Evolutionary conservation across 148 eudicot species (phyloP).

Genomic region (Chenopodium album): DNA sequence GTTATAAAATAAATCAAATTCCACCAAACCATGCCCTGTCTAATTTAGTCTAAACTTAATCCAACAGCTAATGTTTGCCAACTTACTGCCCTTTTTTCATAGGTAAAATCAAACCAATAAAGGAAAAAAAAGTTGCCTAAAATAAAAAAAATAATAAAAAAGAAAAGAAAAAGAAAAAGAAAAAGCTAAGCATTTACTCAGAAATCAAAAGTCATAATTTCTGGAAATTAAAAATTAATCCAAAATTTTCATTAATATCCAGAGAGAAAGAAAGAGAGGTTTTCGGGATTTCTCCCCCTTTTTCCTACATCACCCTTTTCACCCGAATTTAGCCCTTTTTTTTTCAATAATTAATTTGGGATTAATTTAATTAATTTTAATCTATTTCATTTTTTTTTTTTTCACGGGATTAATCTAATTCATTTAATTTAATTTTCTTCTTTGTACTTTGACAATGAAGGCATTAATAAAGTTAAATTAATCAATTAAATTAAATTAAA

Average conservation of each 20-base stretch:
- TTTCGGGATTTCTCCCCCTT: constrained; percentile 18
- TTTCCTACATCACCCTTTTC: background rate
- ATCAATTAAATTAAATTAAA: background rate
- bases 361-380: background rate
- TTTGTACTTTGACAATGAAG: background rate
- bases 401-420: background rate
- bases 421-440: background rate
- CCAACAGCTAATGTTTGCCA: background rate
- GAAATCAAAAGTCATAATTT: background rate
- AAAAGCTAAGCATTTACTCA: background rate
- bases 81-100: background rate
- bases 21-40: background rate
- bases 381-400: background rate
- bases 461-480: background rate
- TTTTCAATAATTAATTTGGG: background rate
- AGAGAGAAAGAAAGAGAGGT: constrained; percentile 21
- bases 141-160: background rate
- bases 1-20: background rate
- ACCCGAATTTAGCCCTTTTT: constrained; percentile 13
- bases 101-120: background rate
- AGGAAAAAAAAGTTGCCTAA: background rate
- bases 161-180: background rate
- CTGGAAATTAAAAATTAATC: constrained; percentile 1
- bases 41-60: background rate
- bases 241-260: background rate